phyloP scores from a whole-genome alignment of 2,329 filamentous ascomycete genomes.

The Ascocoryne sarcoides region DNA sequence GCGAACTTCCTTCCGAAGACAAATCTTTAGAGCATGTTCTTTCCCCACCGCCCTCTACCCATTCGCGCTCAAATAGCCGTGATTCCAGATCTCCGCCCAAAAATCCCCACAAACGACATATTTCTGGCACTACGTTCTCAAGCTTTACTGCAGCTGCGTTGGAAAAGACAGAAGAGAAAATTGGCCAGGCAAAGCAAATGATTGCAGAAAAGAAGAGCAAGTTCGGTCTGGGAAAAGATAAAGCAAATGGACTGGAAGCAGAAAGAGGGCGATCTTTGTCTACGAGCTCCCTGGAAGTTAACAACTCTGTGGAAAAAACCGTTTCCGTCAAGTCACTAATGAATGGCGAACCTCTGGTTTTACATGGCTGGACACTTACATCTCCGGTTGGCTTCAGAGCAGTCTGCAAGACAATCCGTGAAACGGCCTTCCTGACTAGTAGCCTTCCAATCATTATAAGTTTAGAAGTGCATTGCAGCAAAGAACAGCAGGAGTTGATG shows the following conservation, averaged over 20 bases:
- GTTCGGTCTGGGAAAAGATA: conserved; percentile 10
- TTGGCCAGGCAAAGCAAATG: conserved; percentile 18
- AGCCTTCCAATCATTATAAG: conserved; percentile 83
- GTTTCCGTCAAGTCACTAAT: conserved; percentile 21
- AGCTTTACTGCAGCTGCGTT: conserved; percentile 23
- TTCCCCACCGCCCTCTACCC: conserved; percentile 19
- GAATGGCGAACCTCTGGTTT: conserved; percentile 63
- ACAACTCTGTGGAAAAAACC: conserved; percentile 20
- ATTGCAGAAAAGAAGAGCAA: conserved; percentile 10
- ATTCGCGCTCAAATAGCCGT: conserved; percentile 9
- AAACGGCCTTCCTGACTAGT: conserved; percentile 68
- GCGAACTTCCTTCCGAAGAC: conserved; percentile 35
- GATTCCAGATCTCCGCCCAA: background rate
- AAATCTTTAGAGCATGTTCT: conserved; percentile 15
- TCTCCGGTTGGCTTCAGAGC: conserved; percentile 79
- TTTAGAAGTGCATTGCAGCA: conserved; percentile 78
- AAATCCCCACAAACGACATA: conserved; percentile 34
- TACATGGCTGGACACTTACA: conserved; percentile 82
- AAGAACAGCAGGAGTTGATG: conserved; percentile 82
- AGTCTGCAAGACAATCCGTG: conserved; percentile 71
- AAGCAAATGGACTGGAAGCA: conserved; percentile 3
- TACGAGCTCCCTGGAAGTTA: conserved; percentile 11
- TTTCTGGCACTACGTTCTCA: conserved; percentile 27
- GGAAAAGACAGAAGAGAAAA: conserved; percentile 24
- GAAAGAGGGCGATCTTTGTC: conserved; percentile 11